Evolutionary conservation across 116 monocot species (phyloP), one percentile per base, ranked within the genome.

Genomic region (Phalaenopsis hybrid): DNA sequence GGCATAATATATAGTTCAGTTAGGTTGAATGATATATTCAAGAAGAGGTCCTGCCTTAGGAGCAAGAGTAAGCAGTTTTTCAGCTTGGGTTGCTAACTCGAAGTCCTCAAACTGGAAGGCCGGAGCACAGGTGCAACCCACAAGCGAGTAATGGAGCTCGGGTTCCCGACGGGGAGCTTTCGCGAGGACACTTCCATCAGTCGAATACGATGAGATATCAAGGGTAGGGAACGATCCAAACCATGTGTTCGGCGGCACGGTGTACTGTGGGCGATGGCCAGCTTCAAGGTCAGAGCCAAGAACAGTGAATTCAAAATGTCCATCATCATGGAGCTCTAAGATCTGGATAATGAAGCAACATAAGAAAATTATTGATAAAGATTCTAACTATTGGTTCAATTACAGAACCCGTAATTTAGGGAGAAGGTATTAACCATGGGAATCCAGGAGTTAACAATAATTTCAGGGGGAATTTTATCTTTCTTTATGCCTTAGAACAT

Each of bases 71-170:
- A 78, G 68, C 63, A 91, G 18, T 55, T 89, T 13, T 7, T 89
- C 91, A 4, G 75, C 78, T 76, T 49, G 58, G 10, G 77, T 87
- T 44, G 88, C 92, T 65, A 96, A 80, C 83, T 94, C 89, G 58
- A 89, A 94, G 68, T 96, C 96, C 70, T 96, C 92, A 68, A 89
- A 96, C 85, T 96, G 96, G 79, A 96, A 96, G n/a, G 89, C 96
- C 8, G 96, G 94, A 31, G 96, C 94, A 57, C 96, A 94, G 34
- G 94, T 96, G 86, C 89, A 89, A 49, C 96, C 96, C 34, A 96
- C 92, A 52, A 96, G 85, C 49, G 94, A 92, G 50, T 92, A 96
- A 74, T 96, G 94, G 10, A 76, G 65, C 77, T 96, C 94, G 0
- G 89, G 83, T 37, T 96, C 94, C 67, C 96, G 88, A 5, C 52